These are phyloP conservation scores for Yamadazyma friedrichii DNA, from an alignment of 1,139 yeast genomes.

Conservation along the genomic window DNA sequence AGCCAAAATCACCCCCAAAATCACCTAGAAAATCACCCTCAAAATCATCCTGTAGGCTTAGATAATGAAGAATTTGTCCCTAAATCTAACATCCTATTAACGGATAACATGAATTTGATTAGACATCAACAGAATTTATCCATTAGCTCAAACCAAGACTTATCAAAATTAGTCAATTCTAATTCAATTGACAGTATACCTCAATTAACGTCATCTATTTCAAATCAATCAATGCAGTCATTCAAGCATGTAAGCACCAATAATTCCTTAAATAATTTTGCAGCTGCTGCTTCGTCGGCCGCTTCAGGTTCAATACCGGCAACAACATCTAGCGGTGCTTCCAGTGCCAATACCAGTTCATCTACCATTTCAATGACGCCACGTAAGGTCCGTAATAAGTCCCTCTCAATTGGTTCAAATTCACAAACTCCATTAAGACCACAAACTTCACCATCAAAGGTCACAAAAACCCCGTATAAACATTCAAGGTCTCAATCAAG, in stretches of 20 bases:
- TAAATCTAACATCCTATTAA: conserved; percentile 9
- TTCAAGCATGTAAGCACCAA: conserved; percentile 16
- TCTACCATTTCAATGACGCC: conserved; percentile 12
- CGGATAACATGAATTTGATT: conserved; percentile 16
- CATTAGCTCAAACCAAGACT: conserved; percentile 13
- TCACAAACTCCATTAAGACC: conserved; percentile 25
- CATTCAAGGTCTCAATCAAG: conserved; percentile 19
- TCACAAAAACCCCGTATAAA: conserved; percentile 17
- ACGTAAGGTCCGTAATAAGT: conserved; percentile 15
- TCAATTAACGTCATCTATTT: conserved; percentile 42
- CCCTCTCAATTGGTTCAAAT: conserved; percentile 15
- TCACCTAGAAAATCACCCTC: background rate
- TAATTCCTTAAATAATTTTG: too few relatives aligned
- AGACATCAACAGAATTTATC: conserved; percentile 17
- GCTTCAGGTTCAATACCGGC: background rate
- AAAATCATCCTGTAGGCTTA: background rate
- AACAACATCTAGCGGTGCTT: too few relatives aligned
- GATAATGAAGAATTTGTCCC: conserved; percentile 6
- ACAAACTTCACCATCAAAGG: conserved; percentile 12
- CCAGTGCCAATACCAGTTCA: too few relatives aligned
- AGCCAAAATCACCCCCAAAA: background rate
- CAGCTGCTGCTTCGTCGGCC: background rate
- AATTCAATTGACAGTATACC: conserved; percentile 31
- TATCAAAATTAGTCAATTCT: conserved; percentile 19
- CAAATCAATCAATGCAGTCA: conserved; percentile 37